phyloP scores from a whole-genome alignment of 495 filamentous ascomycete genomes.

The Clavariopsis aquatica region DNA sequence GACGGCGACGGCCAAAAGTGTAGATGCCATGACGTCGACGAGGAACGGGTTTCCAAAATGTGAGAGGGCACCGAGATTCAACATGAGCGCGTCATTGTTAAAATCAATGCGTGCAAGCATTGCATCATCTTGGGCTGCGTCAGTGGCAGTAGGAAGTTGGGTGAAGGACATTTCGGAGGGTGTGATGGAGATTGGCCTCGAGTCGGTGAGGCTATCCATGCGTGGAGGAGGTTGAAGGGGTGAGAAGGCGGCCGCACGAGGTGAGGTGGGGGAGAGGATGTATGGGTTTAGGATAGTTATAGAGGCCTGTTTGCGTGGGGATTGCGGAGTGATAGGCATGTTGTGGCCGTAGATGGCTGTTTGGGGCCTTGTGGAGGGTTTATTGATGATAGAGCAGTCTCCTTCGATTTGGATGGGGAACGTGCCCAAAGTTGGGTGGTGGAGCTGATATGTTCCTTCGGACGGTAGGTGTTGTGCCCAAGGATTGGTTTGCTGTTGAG shows the following conservation, averaged over 20 bases:
- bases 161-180: constrained; percentile 41
- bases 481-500: constrained; percentile 31
- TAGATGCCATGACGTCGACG: constrained; percentile 71
- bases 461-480: constrained; percentile 48
- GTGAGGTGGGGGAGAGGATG: constrained; percentile 32
- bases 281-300: constrained; percentile 41
- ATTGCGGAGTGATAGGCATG: constrained; percentile 22
- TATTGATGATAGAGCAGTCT: constrained; percentile 47
- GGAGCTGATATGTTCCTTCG: constrained; percentile 64
- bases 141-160: constrained; percentile 44
- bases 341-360: constrained; percentile 39
- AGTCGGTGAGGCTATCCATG: background rate
- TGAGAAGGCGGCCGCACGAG: constrained; percentile 27
- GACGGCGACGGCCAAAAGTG: constrained; percentile 66
- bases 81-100: constrained; percentile 49
- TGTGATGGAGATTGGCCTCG: constrained; percentile 28
- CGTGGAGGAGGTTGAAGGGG: constrained; percentile 21
- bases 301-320: constrained; percentile 20
- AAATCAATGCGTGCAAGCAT: constrained; percentile 55
- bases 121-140: constrained; percentile 49
- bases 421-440: constrained; percentile 62
- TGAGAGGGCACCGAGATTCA: constrained; percentile 50
- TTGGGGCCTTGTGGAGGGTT: constrained; percentile 32
- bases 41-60: constrained; percentile 65
- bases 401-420: constrained; percentile 50